These are phyloP conservation scores for Incumbomyces delicatus DNA, from an alignment of 2,329 filamentous ascomycete genomes.

Conservation along the genomic window DNA sequence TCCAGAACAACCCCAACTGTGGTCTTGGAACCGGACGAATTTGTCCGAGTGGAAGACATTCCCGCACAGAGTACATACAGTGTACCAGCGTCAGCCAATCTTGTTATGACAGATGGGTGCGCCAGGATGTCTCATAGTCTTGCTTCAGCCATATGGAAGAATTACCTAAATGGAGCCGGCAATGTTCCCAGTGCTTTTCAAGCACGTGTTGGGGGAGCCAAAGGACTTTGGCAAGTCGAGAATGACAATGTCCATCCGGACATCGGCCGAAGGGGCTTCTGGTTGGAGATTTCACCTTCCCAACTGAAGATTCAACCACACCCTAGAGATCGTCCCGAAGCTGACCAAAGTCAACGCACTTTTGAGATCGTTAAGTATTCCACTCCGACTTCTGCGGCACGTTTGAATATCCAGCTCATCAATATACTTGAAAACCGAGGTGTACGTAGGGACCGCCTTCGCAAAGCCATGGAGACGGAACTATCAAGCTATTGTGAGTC, in stretches of 20 bases:
- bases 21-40: conserved; percentile 27
- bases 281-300: conserved; percentile 48
- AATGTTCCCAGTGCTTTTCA: conserved; percentile 45
- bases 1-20: conserved; percentile 36
- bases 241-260: conserved; percentile 13
- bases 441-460: conserved; percentile 33
- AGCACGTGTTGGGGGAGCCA: conserved; percentile 49
- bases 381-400: conserved; percentile 32
- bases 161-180: conserved; percentile 28
- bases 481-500: conserved; percentile 27
- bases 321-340: conserved; percentile 24
- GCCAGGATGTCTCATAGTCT: conserved; percentile 44
- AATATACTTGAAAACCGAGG: conserved; percentile 46
- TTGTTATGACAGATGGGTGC: conserved; percentile 45
- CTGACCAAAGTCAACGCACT: conserved; percentile 39
- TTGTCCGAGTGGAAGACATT: conserved; percentile 27
- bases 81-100: not conserved
- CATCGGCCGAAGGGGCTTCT: conserved; percentile 29
- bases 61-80: conserved; percentile 9
- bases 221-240: conserved; percentile 53
- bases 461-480: conserved; percentile 31
- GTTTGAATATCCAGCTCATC: conserved; percentile 46
- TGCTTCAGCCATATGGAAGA: conserved; percentile 37
- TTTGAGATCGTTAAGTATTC: conserved; percentile 46
- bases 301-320: conserved; percentile 48